Base-by-base conservation (phyloP, 345 rosid species). In the Corchorus olitorius region DNA sequence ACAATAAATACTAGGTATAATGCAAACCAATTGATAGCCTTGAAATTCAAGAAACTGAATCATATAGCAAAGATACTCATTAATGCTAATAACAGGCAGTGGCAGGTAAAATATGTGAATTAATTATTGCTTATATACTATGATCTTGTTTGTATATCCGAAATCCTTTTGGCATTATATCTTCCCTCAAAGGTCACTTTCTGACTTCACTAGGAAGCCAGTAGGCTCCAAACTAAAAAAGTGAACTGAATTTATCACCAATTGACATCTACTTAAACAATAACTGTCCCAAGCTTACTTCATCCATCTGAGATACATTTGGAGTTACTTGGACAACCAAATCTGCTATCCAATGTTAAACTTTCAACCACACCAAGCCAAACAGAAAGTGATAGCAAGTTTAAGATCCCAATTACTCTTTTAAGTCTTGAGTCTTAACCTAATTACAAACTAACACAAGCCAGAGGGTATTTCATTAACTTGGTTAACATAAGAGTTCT, bases 391-490 rank as follows among this genome's bases (percentile, higher is more conserved):
- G 20, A 5, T n/a, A n/a, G 5, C 65, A 74, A 48, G 39, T 65
- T 52, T 11, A 54, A 74, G 53, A 46, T 39, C 54, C 55, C 69
- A 56, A 55, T 78, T n/a, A 62, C 8, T 20, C 22, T n/a, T n/a
- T n/a, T n/a, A n/a, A n/a, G n/a, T n/a, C n/a, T n/a, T n/a, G n/a
- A n/a, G n/a, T n/a, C n/a, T 10, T 27, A 27, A 65, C 60, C 55
- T 35, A 55, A 6, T 17, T 35, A 76, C 46, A 39, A 15, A 33
- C 46, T 37, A 50, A 8, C 20, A 22, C n/a, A 56, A 72, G 73
- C 17, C 35, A 5, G 45, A 22, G 43, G 6, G 41, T 15, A 66
- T 19, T 74, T 67, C 20, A 49, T 9, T 50, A 69, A 43, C 64
- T 62, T 63, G 8, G 33, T 52, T 5, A 60, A 43, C 56, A 70